Conservation (phyloP, 2,329 filamentous ascomycete genomes). For the Exophiala mesophila region DNA sequence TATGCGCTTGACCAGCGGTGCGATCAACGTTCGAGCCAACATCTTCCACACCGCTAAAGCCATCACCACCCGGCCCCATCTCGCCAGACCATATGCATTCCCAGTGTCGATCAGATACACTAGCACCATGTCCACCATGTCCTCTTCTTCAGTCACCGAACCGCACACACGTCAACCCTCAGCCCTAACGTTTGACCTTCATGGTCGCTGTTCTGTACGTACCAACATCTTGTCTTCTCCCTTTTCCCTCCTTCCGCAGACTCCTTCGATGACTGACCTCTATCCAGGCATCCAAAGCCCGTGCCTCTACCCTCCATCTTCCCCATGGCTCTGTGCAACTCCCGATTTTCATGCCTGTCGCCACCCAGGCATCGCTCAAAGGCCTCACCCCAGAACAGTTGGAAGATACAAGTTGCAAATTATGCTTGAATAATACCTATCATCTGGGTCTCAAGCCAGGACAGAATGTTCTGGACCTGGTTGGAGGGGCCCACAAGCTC, state of each 20-base stretch:
- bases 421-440: slow-evolving; percentile 98
- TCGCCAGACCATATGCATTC: slow-evolving; percentile 18
- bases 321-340: slow-evolving; percentile 88
- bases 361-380: slow-evolving; percentile 92
- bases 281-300: slow-evolving; percentile 80
- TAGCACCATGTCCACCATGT: slow-evolving; percentile 22
- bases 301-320: slow-evolving; percentile 79
- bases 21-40: slow-evolving; percentile 15
- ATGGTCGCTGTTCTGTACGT: slow-evolving; percentile 74
- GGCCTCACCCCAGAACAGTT: slow-evolving; percentile 89
- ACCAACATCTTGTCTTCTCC: slow-evolving; percentile 8
- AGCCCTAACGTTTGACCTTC: slow-evolving; percentile 72
- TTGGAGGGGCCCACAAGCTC: slow-evolving; percentile 89
- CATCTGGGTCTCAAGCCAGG: slow-evolving; percentile 93
- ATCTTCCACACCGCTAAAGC: slow-evolving; percentile 22
- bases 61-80: not conserved
- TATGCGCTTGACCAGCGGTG: slow-evolving; percentile 16
- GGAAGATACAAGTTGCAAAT: slow-evolving; percentile 77
- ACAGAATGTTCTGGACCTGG: slow-evolving; percentile 75
- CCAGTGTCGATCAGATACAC: slow-evolving; percentile 8
- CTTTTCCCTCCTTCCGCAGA: slow-evolving; percentile 5
- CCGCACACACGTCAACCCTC: no score
- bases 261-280: slow-evolving; percentile 7
- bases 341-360: slow-evolving; percentile 97
- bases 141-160: no score